These are phyloP conservation scores for Raphanus raphanistrum DNA, from an alignment of 345 rosid species.

Conservation along the genomic window DNA sequence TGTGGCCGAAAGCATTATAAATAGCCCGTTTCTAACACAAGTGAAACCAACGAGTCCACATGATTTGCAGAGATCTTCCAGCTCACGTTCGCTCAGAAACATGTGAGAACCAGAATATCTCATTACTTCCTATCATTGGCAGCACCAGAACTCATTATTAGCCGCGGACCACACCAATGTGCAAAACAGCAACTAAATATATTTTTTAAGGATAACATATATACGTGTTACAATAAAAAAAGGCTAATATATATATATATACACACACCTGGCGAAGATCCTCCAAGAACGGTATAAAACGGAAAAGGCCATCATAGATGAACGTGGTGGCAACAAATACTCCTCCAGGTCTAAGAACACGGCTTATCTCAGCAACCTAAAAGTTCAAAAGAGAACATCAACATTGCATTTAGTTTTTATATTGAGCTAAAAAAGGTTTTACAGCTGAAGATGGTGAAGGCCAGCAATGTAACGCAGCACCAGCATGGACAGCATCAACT, in stretches of 20 bases:
- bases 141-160: conserved; percentile 9
- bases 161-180: not conserved
- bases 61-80: conserved; percentile 75
- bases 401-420: not conserved
- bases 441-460: conserved; percentile 84
- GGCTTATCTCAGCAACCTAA: conserved; percentile 83
- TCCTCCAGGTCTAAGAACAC: conserved; percentile 85
- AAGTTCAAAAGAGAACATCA: conserved; percentile 3
- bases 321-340: conserved; percentile 77
- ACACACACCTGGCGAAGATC: conserved; percentile 60
- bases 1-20: conserved; percentile 75
- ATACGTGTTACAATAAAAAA: no score
- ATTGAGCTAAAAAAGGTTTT: conserved; percentile 29
- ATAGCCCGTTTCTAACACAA: conserved; percentile 52
- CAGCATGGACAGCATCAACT: conserved; percentile 86
- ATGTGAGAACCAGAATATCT: conserved; percentile 52
- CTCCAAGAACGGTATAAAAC: conserved; percentile 49
- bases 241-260: not conserved
- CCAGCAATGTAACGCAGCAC: conserved; percentile 95
- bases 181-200: not conserved
- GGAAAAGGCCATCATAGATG: conserved; percentile 62
- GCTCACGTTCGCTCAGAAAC: conserved; percentile 64
- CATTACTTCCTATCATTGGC: conserved; percentile 44
- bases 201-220: conserved; percentile 5
- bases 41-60: conserved; percentile 72